These are phyloP conservation scores for Leucosporidium creatinivorum DNA, from an alignment of 768 basidiomycete genomes.

Conservation along the genomic window DNA sequence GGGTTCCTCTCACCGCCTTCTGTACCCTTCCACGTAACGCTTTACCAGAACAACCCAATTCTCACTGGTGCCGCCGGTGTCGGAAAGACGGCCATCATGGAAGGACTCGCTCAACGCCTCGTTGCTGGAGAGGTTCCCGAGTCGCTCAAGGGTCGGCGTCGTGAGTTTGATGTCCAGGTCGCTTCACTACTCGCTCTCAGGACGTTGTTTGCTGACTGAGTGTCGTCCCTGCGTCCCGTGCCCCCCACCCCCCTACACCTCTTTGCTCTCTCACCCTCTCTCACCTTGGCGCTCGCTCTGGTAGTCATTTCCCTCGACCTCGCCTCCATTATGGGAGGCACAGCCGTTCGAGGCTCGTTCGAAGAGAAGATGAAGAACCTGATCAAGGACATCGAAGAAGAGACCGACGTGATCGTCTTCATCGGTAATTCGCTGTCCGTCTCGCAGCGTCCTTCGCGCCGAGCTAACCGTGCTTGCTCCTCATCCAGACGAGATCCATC, in stretches of 20 bases:
- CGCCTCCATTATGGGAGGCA: conserved; percentile 62
- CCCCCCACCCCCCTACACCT: no score
- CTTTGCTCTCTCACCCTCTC: no score
- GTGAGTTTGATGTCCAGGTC: no score
- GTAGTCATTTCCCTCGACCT: conserved; percentile 75
- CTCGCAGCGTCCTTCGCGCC: no score
- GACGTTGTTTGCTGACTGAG: no score
- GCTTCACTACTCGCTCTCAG: no score
- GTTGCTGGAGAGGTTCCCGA: conserved; percentile 84
- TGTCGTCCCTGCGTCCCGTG: no score
- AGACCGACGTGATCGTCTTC: conserved; percentile 79
- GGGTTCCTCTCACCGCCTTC: no score
- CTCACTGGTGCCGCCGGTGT: conserved; percentile 73
- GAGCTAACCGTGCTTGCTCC: neutral
- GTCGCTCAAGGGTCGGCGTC: conserved; percentile 49
- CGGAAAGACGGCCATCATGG: conserved; percentile 89
- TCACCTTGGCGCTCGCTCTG: conserved; percentile 57
- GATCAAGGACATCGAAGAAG: conserved; percentile 70
- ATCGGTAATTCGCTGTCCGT: conserved; percentile 47
- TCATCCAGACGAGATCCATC: conserved; percentile 51
- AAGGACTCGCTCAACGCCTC: conserved; percentile 92
- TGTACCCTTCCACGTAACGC: no score
- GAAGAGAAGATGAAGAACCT: conserved; percentile 92
- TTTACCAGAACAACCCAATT: conserved; percentile 66
- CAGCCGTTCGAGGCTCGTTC: conserved; percentile 80